A percentile compares a stretch with the other conserved stretches of the same genome.
Evolutionary conservation across 2,329 filamentous ascomycete genomes (phyloP).

Genomic region (Colletotrichum sp.): DNA sequence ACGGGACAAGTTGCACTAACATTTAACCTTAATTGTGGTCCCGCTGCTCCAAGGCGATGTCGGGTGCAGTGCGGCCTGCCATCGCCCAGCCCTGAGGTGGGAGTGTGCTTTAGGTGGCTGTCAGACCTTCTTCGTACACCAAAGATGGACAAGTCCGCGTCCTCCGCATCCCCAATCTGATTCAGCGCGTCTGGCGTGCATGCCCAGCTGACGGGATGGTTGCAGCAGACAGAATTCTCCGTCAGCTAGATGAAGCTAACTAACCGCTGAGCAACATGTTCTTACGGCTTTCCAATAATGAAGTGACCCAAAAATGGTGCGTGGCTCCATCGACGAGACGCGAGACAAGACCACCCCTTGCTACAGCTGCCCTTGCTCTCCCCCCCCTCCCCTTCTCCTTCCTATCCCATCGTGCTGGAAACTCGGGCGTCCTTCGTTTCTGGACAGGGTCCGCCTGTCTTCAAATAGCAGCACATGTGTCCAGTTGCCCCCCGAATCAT

Average conservation of each 20-base stretch:
- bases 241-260: neutral
- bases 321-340: neutral
- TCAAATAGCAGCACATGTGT: neutral
- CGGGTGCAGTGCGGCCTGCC: neutral
- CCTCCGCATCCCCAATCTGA: neutral
- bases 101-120: neutral
- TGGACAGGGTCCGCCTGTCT: neutral
- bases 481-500: neutral
- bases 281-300: neutral
- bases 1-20: neutral
- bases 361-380: neutral
- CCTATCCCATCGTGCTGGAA: neutral
- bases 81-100: neutral
- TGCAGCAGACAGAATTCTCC: neutral
- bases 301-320: neutral
- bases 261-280: neutral
- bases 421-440: neutral
- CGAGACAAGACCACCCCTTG: neutral
- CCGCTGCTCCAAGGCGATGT: neutral
- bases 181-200: neutral
- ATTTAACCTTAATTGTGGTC: slow-evolving; percentile 3
- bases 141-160: neutral
- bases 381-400: neutral
- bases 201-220: neutral
- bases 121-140: neutral